Evolutionary conservation across 2,329 filamentous ascomycete species (phyloP), one percentile per base, ranked within the genome.

Genomic region (Colletotrichum cuscutae): DNA sequence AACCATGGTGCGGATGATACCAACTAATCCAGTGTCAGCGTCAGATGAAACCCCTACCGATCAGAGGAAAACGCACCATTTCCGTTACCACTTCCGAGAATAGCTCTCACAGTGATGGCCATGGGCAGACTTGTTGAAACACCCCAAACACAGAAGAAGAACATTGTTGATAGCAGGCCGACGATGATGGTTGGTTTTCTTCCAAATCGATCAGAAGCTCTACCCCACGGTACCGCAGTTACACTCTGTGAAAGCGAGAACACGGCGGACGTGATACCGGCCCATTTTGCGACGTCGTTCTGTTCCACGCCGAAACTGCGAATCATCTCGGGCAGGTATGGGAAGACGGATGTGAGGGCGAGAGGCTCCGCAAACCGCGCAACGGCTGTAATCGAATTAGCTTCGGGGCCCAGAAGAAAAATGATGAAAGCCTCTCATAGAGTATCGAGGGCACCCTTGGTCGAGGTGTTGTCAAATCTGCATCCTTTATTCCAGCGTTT

Each of bases 1-100:
- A 2, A 98, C 95, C 85, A 97, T 95, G 19, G 95, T 97, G 76
- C 95, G 86, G 75, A 98, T 92, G 74, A 98, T 98, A 1, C 97
- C 94, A n/a, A 96, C 92, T 91, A 53, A 15, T 28, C 42, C n/a
- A 57, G 8, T 13, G 13, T 64, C 58, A 66, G 60, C 49, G 1
- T 22, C 9, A 22, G 19, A 49, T 19, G 11, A 8, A 30, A 7
- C 7, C 5, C 13, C 19, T 42, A 28, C 24, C 54, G 42, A 59
- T 15, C 1, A 7, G 32, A 9, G 32, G 28, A 52, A 81, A 84
- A 37, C 61, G 37, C 78, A 91, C 89, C 90, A 79, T 98, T 98
- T 66, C 96, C 97, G 79, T 98, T 98, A 57, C 93, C 92, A 11
- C 92, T 88, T 1, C 97, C 96, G 77, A 94, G 89, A n/a, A 98